Conservation (phyloP, 495 filamentous ascomycete genomes). For the Talaromyces thailandensis region DNA sequence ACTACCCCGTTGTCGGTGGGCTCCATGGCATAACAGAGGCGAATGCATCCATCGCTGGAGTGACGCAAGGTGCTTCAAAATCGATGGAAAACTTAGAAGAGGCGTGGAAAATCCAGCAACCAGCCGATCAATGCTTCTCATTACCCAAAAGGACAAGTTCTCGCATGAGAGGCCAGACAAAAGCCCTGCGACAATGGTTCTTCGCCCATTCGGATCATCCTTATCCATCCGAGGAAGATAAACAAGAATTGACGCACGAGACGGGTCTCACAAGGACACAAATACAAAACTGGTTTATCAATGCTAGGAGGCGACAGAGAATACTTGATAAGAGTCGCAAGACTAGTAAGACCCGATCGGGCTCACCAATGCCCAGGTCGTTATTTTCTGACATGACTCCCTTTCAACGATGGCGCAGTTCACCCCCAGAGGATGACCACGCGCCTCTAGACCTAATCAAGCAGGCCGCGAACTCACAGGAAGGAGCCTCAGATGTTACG, state of each 20-base stretch:
- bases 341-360: constrained; percentile 13
- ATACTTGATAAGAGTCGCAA: neutral
- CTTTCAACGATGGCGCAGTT: constrained; percentile 70
- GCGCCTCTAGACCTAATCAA: constrained; percentile 23
- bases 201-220: constrained; percentile 35
- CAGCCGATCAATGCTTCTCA: neutral
- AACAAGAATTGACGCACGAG: constrained; percentile 18
- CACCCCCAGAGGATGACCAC: constrained; percentile 59
- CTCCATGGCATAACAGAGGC: constrained; percentile 32
- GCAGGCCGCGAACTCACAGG: constrained; percentile 24
- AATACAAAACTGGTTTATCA: constrained; percentile 34
- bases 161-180: constrained; percentile 12
- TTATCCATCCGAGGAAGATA: constrained; percentile 29
- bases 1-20: constrained; percentile 31
- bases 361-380: constrained; percentile 27
- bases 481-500: constrained; percentile 25
- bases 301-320: constrained; percentile 33
- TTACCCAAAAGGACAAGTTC: constrained; percentile 12
- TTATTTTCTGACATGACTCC: constrained; percentile 43
- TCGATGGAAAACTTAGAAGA: neutral
- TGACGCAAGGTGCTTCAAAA: neutral
- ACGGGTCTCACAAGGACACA: constrained; percentile 28
- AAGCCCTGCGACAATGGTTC: constrained; percentile 33
- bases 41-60: neutral
- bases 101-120: neutral